These are phyloP conservation scores for Taphrina wiesneri DNA, from an alignment of 1,139 yeast genomes.

Conservation along the genomic window DNA sequence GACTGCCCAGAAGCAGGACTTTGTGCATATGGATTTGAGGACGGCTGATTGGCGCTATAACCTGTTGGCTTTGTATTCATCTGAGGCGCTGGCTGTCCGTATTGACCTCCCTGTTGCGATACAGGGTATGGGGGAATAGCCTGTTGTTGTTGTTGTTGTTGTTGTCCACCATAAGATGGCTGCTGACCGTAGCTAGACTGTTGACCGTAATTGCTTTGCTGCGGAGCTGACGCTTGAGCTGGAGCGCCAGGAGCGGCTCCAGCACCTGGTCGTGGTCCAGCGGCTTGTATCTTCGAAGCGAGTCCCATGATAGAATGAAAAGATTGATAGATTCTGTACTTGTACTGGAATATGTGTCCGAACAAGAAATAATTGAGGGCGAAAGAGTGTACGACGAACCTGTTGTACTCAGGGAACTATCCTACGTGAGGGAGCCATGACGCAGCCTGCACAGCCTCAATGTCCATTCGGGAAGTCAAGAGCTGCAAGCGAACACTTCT, in stretches of 20 bases:
- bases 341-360: too few relatives aligned
- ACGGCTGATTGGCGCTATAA: conserved; percentile 27
- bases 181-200: conserved; percentile 15
- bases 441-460: conserved; percentile 3
- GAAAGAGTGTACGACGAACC: too few relatives aligned
- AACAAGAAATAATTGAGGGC: too few relatives aligned
- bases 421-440: neutral
- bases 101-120: conserved; percentile 8
- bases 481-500: neutral
- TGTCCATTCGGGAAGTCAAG: neutral
- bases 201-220: conserved; percentile 4
- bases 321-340: neutral
- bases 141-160: conserved; percentile 2
- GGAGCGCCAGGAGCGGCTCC: conserved; percentile 18
- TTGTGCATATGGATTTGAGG: conserved; percentile 29
- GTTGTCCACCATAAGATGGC: neutral
- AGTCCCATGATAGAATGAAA: conserved; percentile 15
- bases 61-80: conserved; percentile 20
- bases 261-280: conserved; percentile 13
- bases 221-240: neutral
- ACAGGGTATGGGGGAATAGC: neutral
- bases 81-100: conserved; percentile 3
- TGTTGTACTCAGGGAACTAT: too few relatives aligned
- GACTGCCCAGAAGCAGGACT: neutral
- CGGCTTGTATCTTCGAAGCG: conserved; percentile 23